Evolutionary conservation across 805 yeast species (phyloP).

Genomic region (Yarrowia sp.): DNA sequence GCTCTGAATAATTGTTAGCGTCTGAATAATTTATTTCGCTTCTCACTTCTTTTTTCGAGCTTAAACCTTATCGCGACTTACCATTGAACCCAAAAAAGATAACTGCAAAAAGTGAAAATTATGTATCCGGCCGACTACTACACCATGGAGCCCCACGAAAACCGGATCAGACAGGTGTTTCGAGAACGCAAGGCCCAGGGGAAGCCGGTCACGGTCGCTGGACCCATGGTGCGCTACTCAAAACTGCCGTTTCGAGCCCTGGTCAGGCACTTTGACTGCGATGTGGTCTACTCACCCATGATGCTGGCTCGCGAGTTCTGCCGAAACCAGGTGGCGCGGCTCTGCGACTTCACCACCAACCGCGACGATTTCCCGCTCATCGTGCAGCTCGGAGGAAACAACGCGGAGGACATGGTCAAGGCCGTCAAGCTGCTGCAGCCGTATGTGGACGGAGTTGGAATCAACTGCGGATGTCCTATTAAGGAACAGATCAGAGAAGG

Average conservation of each 20-base stretch:
- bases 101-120: too few species aligned
- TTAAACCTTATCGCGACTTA: conserved; percentile 13
- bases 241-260: conserved; percentile 87
- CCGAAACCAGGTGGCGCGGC: conserved; percentile 73
- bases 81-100: too few species aligned
- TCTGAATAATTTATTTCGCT: neutral
- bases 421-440: conserved; percentile 89
- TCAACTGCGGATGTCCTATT: conserved; percentile 97
- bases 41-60: neutral
- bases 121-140: neutral
- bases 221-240: conserved; percentile 97
- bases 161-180: conserved; percentile 55
- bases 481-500: conserved; percentile 94
- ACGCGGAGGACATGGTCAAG: conserved; percentile 72
- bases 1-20: too few species aligned
- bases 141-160: too few species aligned
- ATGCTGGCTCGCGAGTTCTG: conserved; percentile 93
- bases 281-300: conserved; percentile 94
- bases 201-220: conserved; percentile 66
- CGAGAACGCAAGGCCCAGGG: conserved; percentile 47
- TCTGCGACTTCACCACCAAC: conserved; percentile 83
- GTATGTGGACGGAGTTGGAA: conserved; percentile 87
- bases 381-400: conserved; percentile 88
- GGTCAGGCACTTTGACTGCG: conserved; percentile 68
- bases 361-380: conserved; percentile 65